phyloP scores from a whole-genome alignment of 768 basidiomycete genomes.

The Trametes meyenii region DNA sequence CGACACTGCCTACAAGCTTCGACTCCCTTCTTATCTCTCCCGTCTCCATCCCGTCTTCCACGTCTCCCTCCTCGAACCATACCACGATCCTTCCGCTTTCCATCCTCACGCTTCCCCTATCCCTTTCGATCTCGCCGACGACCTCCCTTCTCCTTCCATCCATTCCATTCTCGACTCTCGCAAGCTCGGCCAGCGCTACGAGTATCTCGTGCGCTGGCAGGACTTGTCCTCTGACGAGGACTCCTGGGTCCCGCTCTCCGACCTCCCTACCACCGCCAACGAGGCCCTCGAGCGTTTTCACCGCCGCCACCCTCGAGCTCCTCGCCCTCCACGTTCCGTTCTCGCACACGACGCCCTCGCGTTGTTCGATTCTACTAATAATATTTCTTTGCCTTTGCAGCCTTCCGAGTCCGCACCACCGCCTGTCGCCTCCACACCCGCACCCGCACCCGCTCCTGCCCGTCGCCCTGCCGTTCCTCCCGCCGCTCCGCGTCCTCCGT shows the following conservation, averaged over 20 bases:
- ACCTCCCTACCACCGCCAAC: conserved; percentile 36
- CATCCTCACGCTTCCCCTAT: conserved; percentile 30
- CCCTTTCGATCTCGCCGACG: conserved; percentile 12
- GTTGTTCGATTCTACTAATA: not conserved
- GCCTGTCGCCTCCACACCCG: not conserved
- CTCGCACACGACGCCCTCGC: conserved; percentile 5
- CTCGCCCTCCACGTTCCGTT: conserved; percentile 33
- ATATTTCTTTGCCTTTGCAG: not conserved
- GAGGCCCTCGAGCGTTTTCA: conserved; percentile 40
- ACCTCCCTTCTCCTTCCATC: conserved; percentile 17
- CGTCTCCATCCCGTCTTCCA: conserved; percentile 44
- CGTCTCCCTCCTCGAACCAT: conserved; percentile 36
- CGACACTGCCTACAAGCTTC: conserved; percentile 31
- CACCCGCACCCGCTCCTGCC: not conserved
- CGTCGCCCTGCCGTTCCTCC: not conserved
- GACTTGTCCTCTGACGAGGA: conserved; percentile 33
- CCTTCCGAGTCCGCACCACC: not conserved
- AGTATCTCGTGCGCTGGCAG: too few relatives aligned
- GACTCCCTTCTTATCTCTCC: conserved; percentile 37
- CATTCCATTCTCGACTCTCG: conserved; percentile 35
- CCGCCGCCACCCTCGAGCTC: conserved; percentile 35
- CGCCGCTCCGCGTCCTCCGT: conserved; percentile 3
- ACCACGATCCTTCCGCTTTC: conserved; percentile 37
- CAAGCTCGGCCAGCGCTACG: conserved; percentile 38
- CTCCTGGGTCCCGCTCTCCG: conserved; percentile 41